These are phyloP conservation scores for Trichoderma hamatum DNA, from an alignment of 2,329 filamentous ascomycete species.

Conservation along the genomic window DNA sequence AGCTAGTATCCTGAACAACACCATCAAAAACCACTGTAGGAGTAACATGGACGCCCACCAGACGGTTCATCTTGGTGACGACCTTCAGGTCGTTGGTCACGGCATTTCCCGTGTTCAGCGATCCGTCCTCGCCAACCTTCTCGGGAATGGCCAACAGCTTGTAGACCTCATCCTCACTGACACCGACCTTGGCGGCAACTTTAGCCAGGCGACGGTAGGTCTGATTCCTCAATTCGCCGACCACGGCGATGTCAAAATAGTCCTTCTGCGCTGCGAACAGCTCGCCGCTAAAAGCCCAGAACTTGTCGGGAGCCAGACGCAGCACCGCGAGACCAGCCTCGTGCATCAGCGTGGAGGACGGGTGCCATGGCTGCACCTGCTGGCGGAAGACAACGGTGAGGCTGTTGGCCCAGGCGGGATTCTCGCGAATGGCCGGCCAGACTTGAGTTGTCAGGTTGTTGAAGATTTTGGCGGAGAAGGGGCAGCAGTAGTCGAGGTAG, in stretches of 20 bases:
- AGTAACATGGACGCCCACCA: constrained; percentile 85
- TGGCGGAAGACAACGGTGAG: constrained; percentile 84
- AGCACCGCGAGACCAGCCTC: constrained; percentile 85
- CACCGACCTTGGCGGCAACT: constrained; percentile 68
- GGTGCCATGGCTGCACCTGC: constrained; percentile 95
- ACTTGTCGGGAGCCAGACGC: constrained; percentile 67
- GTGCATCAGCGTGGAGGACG: constrained; percentile 76
- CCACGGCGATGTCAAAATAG: constrained; percentile 84
- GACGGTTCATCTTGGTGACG: constrained; percentile 75
- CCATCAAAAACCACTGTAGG: constrained; percentile 90
- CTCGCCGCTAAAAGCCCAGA: constrained; percentile 76
- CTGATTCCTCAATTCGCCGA: constrained; percentile 79
- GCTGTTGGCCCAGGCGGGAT: constrained; percentile 57
- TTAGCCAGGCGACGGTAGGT: constrained; percentile 80
- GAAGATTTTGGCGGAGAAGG: constrained; percentile 71
- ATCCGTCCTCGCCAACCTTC: constrained; percentile 66
- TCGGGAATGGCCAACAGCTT: constrained; percentile 69
- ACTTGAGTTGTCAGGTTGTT: constrained; percentile 57
- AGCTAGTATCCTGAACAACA: constrained; percentile 78
- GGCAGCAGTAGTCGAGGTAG: constrained; percentile 90
- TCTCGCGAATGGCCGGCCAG: constrained; percentile 63
- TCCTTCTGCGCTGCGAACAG: constrained; percentile 69
- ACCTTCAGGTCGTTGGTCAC: constrained; percentile 86
- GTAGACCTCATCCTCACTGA: constrained; percentile 72
- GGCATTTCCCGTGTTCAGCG: constrained; percentile 76